phyloP scores from a whole-genome alignment of 768 basidiomycete species.

The Leucosporidium yakuticum region DNA sequence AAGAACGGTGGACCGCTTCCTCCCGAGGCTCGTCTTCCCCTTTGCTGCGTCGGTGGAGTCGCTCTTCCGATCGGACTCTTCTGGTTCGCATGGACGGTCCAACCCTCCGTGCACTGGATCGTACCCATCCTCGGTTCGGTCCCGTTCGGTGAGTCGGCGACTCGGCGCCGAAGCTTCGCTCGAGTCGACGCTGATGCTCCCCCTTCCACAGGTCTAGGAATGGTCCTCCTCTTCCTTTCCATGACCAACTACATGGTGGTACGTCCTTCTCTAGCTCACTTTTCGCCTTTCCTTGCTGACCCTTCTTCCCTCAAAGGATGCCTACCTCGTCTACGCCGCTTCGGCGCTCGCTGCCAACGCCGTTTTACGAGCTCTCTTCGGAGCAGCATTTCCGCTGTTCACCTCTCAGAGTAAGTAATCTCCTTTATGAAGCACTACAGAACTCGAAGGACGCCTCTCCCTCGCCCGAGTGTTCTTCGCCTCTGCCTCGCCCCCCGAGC shows the following conservation, averaged over 20 bases:
- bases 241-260: conserved; percentile 17
- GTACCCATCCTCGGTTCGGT: conserved; percentile 59
- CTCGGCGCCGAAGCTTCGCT: neutral
- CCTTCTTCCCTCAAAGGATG: neutral
- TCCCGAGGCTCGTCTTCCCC: conserved; percentile 46
- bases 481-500: neutral
- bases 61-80: conserved; percentile 42
- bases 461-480: neutral
- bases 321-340: conserved; percentile 36
- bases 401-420: neutral
- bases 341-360: conserved; percentile 40
- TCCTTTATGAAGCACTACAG: conserved; percentile 8
- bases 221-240: conserved; percentile 54
- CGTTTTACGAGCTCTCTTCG: conserved; percentile 37
- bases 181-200: too few relatives aligned
- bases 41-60: conserved; percentile 44
- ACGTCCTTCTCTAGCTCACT: too few relatives aligned
- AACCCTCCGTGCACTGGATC: conserved; percentile 53
- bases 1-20: conserved; percentile 41
- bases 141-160: conserved; percentile 54
- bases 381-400: conserved; percentile 24
- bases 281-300: too few relatives aligned
- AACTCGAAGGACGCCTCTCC: too few relatives aligned
- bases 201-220: conserved; percentile 43
- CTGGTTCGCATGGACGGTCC: conserved; percentile 33